These are phyloP conservation scores for Oehlia diaphana DNA, from an alignment of 192 early-diverging fungal genomes.

Conservation along the genomic window DNA sequence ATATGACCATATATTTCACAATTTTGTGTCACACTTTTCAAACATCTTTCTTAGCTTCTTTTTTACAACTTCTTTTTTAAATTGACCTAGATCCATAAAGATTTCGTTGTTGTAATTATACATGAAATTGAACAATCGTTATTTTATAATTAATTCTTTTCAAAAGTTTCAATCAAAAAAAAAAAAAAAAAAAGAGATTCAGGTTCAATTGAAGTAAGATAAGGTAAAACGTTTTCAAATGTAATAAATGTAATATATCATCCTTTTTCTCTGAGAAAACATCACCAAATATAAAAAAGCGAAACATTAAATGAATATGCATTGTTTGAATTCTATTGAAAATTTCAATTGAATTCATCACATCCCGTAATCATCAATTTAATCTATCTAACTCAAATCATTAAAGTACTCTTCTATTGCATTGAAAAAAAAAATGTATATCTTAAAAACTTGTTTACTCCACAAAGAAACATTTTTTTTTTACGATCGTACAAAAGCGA, in stretches of 20 bases:
- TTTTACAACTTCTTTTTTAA: too few species aligned
- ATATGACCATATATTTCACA: background rate
- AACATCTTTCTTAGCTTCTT: background rate
- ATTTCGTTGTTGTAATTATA: background rate
- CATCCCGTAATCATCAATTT: background rate
- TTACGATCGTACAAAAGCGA: too few species aligned
- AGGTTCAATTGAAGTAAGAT: background rate
- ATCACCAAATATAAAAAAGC: background rate
- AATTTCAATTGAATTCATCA: background rate
- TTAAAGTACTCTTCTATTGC: too few species aligned
- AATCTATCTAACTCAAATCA: too few species aligned
- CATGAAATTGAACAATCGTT: background rate
- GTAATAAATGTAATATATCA: background rate
- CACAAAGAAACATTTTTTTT: too few species aligned
- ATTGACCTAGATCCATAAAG: too few species aligned
- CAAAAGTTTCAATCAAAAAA: too few species aligned
- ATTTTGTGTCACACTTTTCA: background rate
- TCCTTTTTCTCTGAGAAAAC: background rate
- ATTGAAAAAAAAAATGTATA: too few species aligned
- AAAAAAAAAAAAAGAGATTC: too few species aligned
- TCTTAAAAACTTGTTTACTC: too few species aligned
- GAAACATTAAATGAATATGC: too few species aligned
- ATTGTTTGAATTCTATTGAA: too few species aligned
- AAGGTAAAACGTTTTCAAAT: background rate
- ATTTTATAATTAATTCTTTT: background rate